phyloP scores from a whole-genome alignment of 2,329 filamentous ascomycete species.

The Zymoseptoria pseudotritici region DNA sequence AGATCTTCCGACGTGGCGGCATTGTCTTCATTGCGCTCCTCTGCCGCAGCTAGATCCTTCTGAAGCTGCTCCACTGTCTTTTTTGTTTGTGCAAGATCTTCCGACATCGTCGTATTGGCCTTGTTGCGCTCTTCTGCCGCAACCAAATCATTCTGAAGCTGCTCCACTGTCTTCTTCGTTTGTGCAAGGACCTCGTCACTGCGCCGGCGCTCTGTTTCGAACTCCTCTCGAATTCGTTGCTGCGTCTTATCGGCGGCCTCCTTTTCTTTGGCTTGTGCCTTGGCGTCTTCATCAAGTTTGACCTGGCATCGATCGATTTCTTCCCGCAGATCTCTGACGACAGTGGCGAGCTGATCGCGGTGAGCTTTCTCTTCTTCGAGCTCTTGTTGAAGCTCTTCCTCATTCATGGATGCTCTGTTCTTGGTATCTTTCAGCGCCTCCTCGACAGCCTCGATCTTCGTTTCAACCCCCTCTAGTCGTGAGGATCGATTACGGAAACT shows the following conservation, averaged over 20 bases:
- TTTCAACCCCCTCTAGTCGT: slow-evolving; percentile 23
- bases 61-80: slow-evolving; percentile 1
- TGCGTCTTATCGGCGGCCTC: slow-evolving; percentile 15
- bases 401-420: slow-evolving; percentile 21
- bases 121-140: background rate
- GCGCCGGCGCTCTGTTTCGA: slow-evolving; percentile 18
- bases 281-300: slow-evolving; percentile 27
- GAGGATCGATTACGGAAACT: slow-evolving; percentile 18
- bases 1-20: background rate
- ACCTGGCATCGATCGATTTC: slow-evolving; percentile 30
- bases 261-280: slow-evolving; percentile 25
- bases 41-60: background rate
- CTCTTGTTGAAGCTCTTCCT: slow-evolving; percentile 25
- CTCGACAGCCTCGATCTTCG: slow-evolving; percentile 28
- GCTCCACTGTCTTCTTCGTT: slow-evolving; percentile 3
- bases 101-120: background rate
- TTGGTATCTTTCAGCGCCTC: slow-evolving; percentile 24
- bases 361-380: slow-evolving; percentile 26
- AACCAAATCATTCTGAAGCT: background rate
- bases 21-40: background rate
- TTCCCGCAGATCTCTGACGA: slow-evolving; percentile 27
- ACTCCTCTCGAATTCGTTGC: slow-evolving; percentile 18
- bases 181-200: slow-evolving; percentile 5
- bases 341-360: slow-evolving; percentile 23
- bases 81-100: slow-evolving; percentile 4